Evolutionary conservation across 345 rosid species (phyloP), one percentile per base, ranked within the genome.

Genomic region (Eucalyptus microcorys): DNA sequence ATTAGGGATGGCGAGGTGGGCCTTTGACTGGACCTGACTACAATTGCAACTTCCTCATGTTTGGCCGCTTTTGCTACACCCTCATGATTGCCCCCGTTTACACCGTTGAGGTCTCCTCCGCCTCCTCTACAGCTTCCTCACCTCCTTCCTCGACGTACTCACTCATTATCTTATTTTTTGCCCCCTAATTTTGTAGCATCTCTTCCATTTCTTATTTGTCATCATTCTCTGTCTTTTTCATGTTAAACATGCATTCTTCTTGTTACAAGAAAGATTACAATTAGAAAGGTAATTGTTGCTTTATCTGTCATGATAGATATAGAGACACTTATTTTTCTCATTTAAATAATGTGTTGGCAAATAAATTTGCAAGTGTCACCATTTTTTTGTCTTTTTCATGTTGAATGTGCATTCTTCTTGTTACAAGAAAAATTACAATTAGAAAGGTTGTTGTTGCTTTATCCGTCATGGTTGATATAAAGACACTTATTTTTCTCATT

Each of bases 361-460:
- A 49, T 49, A 49, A 49, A 49, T 49, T 49, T 1, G 0, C 52
- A 49, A 49, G 19, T 79, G 95, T 97, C 10, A 99, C 99, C 34
- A 5, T n/a, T 19, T 71, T 40, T 53, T 53, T 19, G 7, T 71
- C 45, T 6, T 37, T 21, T 37, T 76, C 43, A 4, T 37, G 47
- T 37, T 10, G 47, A 37, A 76, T 8, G 4, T 21, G 3, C 8
- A 37, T 5, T 10, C 15, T 21, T 76, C 45, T 5, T 21, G 7
- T 71, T 71, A 71, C 0, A 8, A 24, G 45, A 71, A 71, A 10
- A 71, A 71, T 71, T 9, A 4, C 6, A 19, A 3, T 37, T 71
- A 5, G 4, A 19, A 8, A 19, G 27, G 14, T 71, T 7, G 37
- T 10, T 37, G 14, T 5, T 19, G 3, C 2, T 19, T 6, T 64